Evolutionary conservation across 2,329 filamentous ascomycete genomes (phyloP), one percentile per base, ranked within the genome.

Genomic region (Pseudocercospora fijiensis): DNA sequence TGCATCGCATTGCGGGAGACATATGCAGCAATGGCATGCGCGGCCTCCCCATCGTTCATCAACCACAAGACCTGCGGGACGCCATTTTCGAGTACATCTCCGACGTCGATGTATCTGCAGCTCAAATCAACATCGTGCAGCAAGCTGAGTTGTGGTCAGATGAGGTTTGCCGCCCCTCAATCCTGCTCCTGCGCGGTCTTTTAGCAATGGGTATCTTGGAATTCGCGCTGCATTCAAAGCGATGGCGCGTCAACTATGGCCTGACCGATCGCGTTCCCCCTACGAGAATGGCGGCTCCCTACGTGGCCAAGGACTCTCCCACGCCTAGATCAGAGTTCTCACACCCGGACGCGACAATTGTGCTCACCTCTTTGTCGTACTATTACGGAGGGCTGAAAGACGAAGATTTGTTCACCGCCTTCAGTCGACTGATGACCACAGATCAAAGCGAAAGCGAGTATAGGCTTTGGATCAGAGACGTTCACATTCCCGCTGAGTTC

Each of bases 291-390:
- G 88, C 88, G 0, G 89, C 91, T 0, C 89, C 89, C 0, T 91
- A 83, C 56, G 80, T 84, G 10, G 86, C 86, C 0, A 90, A 91
- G 62, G 89, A 88, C 2, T 78, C 82, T 0, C 88, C 89, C 0
- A 83, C 82, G 0, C 82, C 85, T 0, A 81, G 85, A 5, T 84
- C 87, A 0, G 88, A 91, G 68, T 91, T 84, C 71, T 85, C 86
- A 0, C 88, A 92, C 66, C 87, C 88, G 0, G 84, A 92, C 68
- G 86, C 89, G 0, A 81, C 85, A 0, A 87, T 91, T 1, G 33
- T 86, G 0, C 78, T 92, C 1, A 91, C 88, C 0, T 87, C 84
- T 11, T 75, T 92, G 0, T 81, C 84, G 0, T 90, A 89, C 69
- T 92, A 92, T 69, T 88, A 90, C 57, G 74, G 79, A 1, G 88